Base-by-base conservation (phyloP, 345 rosid species). In the Jatropha curcas region DNA sequence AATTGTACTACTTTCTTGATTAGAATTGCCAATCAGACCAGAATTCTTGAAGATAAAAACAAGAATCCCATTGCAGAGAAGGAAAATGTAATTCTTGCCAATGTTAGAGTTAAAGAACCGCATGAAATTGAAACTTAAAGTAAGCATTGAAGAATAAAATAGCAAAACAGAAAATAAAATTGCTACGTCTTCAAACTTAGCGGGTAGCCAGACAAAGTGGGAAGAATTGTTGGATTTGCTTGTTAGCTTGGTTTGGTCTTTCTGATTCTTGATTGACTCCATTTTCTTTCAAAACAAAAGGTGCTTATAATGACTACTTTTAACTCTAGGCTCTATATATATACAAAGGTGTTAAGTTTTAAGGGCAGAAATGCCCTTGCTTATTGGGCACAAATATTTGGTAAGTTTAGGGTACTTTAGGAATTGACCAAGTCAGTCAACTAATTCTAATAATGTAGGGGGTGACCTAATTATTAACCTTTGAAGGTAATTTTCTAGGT, bases 31-130 rank as follows among this genome's bases (percentile, higher is more conserved):
- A 11, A 68, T 59, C 46, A 82, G 60, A 43, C 88, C 85, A 4
- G 90, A 84, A 74, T 65, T 85, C 70, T 77, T 83, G 45, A 79
- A 35, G 7, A 90, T 60, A 22, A 90, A 34, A 57, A 82, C 86
- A 7, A 93, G 80, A 28, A 93, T 89, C 13, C 92, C 97, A 74
- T 89, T 93, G 79, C 88, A 86, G 13, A 90, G 79, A 45, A 90
- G 81, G 82, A 92, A 92, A 83, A 88, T 82, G 82, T 77, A 84
- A 68, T 71, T 88, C 88, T 88, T 89, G 81, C 80, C 82, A 31
- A 84, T 73, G 64, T 8, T 74, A 39, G 51, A 50, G 67, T 65
- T 70, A 37, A 78, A 70, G 74, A 66, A 63, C 33, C 80, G 68
- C 22, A 71, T 25, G 9, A 68, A 53, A 48, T 28, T 67, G 51